Evolutionary conservation across 768 basidiomycete species (phyloP), one percentile per base, ranked within the genome.

Genomic region (Tephrocybe sp.): DNA sequence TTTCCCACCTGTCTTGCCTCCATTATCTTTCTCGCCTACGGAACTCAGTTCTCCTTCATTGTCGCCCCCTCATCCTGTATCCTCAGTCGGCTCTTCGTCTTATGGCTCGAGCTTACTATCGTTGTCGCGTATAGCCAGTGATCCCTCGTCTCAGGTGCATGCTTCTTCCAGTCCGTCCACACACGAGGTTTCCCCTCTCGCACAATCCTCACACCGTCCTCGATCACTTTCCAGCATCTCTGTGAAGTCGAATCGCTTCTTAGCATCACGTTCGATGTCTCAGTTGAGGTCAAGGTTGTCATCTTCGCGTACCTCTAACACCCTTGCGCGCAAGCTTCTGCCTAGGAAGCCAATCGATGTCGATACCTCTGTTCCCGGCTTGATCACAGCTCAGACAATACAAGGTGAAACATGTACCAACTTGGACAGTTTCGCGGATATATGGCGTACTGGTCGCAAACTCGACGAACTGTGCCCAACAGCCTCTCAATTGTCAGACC

Each of bases 1-100:
- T 70, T 73, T 62, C 52, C 79, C 84, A 40, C 83, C 87, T 51
- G 72, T 73, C 62, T 74, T 88, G 53, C 85, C 87, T 52, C 85
- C 87, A 54, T 72, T 88, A 52, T 69, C 75, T 30, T 83, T 90
- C 60, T 72, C 79, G 45, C 72, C 79, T 26, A 70, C 84, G 33
- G 72, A 74, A 49, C 72, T 87, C 54, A 69, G 66, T 45, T 79
- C 60, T 22, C 62, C 72, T 44, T 62, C 71, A 40, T 65, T 64
- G 54, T 73, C 73, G 68, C 66, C 72, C 30, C 68, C 71, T 20
- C 58, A 68, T 17, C 40, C 53, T 40, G 33, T 50, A n/a, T 68
- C 69, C 10, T 61, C 64, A 16, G 59, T 72, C 11, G 72, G 72
- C 7, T 72, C 70, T 45, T 79, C 74, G 17, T 72, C 73, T 34